These are phyloP conservation scores for Plectosphaerella plurivora DNA, from an alignment of 2,329 filamentous ascomycete species.

Conservation along the genomic window DNA sequence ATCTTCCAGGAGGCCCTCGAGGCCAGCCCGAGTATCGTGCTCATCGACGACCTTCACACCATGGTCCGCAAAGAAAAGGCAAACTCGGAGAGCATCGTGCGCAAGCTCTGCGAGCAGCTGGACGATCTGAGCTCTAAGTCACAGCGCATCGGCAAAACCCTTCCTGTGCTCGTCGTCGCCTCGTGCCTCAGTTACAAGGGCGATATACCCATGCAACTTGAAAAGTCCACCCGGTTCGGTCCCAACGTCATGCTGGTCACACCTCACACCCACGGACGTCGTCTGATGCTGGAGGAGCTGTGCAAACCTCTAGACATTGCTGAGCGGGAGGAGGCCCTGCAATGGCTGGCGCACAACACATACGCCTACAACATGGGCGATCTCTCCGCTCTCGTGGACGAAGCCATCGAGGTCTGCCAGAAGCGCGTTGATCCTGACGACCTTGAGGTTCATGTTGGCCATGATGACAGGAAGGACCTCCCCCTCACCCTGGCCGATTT, in stretches of 20 bases:
- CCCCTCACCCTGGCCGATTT: conserved; percentile 47
- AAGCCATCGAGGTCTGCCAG: conserved; percentile 22
- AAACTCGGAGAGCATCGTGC: conserved; percentile 45
- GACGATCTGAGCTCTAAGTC: conserved; percentile 44
- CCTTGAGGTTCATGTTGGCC: conserved; percentile 12
- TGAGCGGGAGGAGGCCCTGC: conserved; percentile 47
- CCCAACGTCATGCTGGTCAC: conserved; percentile 70
- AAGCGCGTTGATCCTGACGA: conserved; percentile 20
- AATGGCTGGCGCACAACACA: conserved; percentile 65
- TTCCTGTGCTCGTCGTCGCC: conserved; percentile 67
- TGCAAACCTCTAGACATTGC: conserved; percentile 40
- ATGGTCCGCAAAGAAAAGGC: conserved; percentile 59
- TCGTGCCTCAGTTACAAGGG: conserved; percentile 67
- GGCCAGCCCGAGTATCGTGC: conserved; percentile 69
- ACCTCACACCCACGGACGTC: conserved; percentile 66
- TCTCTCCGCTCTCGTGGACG: conserved; percentile 56
- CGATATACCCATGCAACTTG: conserved; percentile 67
- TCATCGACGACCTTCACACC: conserved; percentile 74
- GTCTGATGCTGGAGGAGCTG: conserved; percentile 67
- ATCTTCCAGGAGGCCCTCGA: conserved; percentile 65
- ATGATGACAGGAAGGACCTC: conserved; percentile 8
- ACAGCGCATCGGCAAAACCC: conserved; percentile 28
- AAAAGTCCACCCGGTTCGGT: conserved; percentile 60
- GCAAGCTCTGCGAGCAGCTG: conserved; percentile 48
- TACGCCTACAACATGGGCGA: conserved; percentile 86